Conservation (phyloP, 305 asterid genomes). For the Fraxinus nigra region DNA sequence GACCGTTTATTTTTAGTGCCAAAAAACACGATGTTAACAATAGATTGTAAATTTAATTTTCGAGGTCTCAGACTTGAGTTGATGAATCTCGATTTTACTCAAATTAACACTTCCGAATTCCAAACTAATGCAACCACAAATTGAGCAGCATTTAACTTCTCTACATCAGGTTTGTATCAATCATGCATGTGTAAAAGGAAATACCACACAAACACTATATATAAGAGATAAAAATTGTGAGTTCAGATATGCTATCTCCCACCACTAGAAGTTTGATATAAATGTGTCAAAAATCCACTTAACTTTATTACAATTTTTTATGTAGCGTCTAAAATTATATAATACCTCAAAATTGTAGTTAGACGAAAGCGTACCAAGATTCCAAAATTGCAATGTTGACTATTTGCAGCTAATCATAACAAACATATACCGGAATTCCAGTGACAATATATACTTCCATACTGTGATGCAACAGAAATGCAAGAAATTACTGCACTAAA, state of each 20-base stretch:
- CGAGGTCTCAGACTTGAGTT: too few species aligned
- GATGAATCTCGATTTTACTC: too few species aligned
- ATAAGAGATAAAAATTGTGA: neutral
- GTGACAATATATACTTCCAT: neutral
- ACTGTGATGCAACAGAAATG: neutral
- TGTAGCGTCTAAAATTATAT: neutral
- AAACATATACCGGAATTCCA: neutral
- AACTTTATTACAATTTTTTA: neutral
- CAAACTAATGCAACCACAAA: too few species aligned
- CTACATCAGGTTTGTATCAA: too few species aligned
- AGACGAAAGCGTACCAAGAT: neutral
- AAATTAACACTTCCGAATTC: too few species aligned
- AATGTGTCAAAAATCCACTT: too few species aligned
- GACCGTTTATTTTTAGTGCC: too few species aligned
- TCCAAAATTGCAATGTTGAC: neutral
- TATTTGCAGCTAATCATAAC: neutral
- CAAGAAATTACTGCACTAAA: neutral
- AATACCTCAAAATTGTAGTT: neutral
- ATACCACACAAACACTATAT: too few species aligned
- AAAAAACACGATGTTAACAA: too few species aligned
- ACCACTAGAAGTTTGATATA: neutral
- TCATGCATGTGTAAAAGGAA: too few species aligned
- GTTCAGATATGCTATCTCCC: neutral
- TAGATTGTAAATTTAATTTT: too few species aligned
- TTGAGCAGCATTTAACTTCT: too few species aligned